Conservation (phyloP, 768 basidiomycete genomes). For the Coprinellus aureogranulatus region DNA sequence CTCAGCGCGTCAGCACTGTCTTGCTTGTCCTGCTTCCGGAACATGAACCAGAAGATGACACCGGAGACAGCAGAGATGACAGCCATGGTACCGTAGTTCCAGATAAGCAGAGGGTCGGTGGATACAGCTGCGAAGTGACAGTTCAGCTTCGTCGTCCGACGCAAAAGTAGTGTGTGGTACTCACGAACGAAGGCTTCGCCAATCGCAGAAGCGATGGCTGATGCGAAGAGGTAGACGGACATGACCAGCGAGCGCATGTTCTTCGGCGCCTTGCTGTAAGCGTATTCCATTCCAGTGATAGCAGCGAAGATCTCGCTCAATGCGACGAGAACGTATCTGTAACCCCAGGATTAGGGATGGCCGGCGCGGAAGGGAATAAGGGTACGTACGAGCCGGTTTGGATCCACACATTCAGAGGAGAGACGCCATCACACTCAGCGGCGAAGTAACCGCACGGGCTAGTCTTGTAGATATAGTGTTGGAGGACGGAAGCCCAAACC, state of each 20-base stretch:
- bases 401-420: conserved; percentile 75
- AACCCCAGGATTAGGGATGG: conserved; percentile 3
- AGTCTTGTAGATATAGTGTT: conserved; percentile 73
- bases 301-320: conserved; percentile 76
- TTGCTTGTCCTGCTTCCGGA: conserved; percentile 49
- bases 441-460: conserved; percentile 49
- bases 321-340: conserved; percentile 63
- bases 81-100: conserved; percentile 68
- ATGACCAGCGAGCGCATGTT: conserved; percentile 88
- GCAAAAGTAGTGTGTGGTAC: conserved; percentile 22
- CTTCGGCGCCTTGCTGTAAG: conserved; percentile 87
- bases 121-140: conserved; percentile 48
- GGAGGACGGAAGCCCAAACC: conserved; percentile 70
- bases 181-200: conserved; percentile 71
- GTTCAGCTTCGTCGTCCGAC: not conserved
- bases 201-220: conserved; percentile 49
- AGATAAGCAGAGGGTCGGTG: conserved; percentile 67
- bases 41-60: conserved; percentile 51
- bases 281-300: conserved; percentile 83
- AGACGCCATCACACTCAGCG: conserved; percentile 29
- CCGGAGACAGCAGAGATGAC: conserved; percentile 54
- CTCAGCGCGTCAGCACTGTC: too few species aligned
- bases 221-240: conserved; percentile 61
- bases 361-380: too few species aligned
- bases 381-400: conserved; percentile 50